Evolutionary conservation across 192 early-diverging fungal species (phyloP).

Genomic region (Coemansia sp.): DNA sequence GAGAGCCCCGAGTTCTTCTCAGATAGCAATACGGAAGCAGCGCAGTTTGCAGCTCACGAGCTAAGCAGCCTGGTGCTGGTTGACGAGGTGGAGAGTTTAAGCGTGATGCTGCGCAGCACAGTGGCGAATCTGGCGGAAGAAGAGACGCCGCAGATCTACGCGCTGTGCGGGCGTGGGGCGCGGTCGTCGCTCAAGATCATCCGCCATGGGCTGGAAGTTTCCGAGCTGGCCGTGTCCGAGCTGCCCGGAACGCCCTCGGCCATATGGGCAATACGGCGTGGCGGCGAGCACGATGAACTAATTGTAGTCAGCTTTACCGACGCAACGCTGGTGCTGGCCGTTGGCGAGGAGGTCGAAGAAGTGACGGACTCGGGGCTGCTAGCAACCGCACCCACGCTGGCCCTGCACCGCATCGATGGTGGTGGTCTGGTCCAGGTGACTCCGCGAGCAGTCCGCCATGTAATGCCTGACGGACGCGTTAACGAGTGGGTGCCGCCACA

Average conservation of each 20-base stretch:
- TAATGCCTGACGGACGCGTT: conserved; percentile 79
- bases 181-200: conserved; percentile 82
- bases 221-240: conserved; percentile 89
- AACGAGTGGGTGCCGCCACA: conserved; percentile 92
- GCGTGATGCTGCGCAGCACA: conserved; percentile 79
- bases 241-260: conserved; percentile 91
- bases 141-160: conserved; percentile 92
- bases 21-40: conserved; percentile 51
- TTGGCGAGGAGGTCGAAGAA: conserved; percentile 93
- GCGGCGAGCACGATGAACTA: conserved; percentile 70
- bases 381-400: conserved; percentile 77
- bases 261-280: conserved; percentile 71
- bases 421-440: conserved; percentile 89
- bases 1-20: conserved; percentile 5
- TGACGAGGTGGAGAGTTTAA: conserved; percentile 82
- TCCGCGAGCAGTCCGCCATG: conserved; percentile 87
- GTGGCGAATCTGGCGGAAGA: conserved; percentile 88
- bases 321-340: conserved; percentile 87
- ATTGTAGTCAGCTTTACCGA: conserved; percentile 93
- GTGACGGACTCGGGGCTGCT: conserved; percentile 93
- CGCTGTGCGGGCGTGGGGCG: conserved; percentile 79
- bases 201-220: conserved; percentile 87
- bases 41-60: conserved; percentile 71
- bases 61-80: conserved; percentile 85
- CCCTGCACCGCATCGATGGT: conserved; percentile 79